Evolutionary conservation across 2,329 filamentous ascomycete genomes (phyloP).

Genomic region (Fusarium nelsonii): DNA sequence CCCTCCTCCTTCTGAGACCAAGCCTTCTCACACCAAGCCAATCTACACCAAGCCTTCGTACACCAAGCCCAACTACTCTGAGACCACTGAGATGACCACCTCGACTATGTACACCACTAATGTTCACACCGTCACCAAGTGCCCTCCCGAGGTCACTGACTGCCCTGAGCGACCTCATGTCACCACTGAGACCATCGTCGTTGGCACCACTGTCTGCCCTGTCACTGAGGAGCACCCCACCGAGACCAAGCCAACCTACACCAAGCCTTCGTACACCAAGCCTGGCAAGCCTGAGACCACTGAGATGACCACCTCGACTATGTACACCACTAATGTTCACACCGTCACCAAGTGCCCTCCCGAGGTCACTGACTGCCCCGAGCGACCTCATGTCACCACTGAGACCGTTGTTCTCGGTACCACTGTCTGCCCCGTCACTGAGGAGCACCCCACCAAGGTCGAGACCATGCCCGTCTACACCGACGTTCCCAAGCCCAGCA

Average conservation of each 20-base stretch:
- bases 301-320: constrained; percentile 28
- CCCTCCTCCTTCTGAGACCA: constrained; percentile 4
- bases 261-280: constrained; percentile 22
- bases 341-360: constrained; percentile 34
- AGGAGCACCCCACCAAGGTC: constrained; percentile 7
- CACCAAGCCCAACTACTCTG: constrained; percentile 1
- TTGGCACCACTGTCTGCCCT: constrained; percentile 41
- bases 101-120: constrained; percentile 41
- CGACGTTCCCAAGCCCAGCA: constrained; percentile 3
- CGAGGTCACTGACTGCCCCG: constrained; percentile 23
- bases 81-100: constrained; percentile 26
- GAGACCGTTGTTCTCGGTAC: constrained; percentile 32
- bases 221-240: constrained; percentile 19
- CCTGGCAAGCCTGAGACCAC: constrained; percentile 28
- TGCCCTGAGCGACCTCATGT: constrained; percentile 33
- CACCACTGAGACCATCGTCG: constrained; percentile 35
- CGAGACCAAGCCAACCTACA: neutral
- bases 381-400: constrained; percentile 26
- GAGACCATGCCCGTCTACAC: constrained; percentile 9
- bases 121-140: constrained; percentile 37
- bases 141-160: constrained; percentile 29
- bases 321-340: constrained; percentile 35
- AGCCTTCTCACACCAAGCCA: neutral
- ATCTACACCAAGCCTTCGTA: constrained; percentile 13
- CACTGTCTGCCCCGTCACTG: constrained; percentile 33